Conservation (phyloP, 306 rosid genomes). For the Dryas octopetala region DNA sequence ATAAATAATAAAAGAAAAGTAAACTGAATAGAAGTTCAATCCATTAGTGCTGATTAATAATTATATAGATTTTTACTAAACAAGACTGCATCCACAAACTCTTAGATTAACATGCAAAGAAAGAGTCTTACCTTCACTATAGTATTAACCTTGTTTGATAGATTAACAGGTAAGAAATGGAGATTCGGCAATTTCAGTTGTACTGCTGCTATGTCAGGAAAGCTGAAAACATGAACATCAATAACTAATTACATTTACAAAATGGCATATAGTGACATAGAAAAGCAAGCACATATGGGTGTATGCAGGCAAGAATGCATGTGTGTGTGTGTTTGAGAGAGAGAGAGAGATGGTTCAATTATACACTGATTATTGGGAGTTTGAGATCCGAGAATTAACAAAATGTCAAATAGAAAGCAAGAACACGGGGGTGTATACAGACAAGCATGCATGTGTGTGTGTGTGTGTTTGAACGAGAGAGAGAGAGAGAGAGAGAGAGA, state of each 20-base stretch:
- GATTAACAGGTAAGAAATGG: conserved; percentile 87
- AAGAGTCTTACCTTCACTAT: conserved; percentile 72
- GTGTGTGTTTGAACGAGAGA: background rate
- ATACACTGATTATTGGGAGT: no score
- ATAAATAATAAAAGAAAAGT: background rate
- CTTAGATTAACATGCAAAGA: conserved; percentile 15
- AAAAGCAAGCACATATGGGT: background rate
- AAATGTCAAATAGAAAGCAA: no score
- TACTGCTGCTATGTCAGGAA: conserved; percentile 65
- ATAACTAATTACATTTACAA: conserved; percentile 11
- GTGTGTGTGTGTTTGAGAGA: no score
- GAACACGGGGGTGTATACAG: no score
- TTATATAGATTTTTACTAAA: background rate
- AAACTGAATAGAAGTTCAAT: background rate
- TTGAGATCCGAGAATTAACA: no score
- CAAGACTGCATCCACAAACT: conserved; percentile 4
- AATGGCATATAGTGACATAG: background rate
- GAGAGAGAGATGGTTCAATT: background rate
- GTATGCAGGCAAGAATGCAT: background rate
- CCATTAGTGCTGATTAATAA: background rate
- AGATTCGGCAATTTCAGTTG: conserved; percentile 91
- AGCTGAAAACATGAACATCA: conserved; percentile 47
- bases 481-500: conserved; percentile 16
- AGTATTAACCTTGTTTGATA: conserved; percentile 59
- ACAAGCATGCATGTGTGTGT: background rate